Evolutionary conservation across 73 alveolate genomes (phyloP), one percentile per base, ranked within the genome.

Genomic region (Halteria grandinella): DNA sequence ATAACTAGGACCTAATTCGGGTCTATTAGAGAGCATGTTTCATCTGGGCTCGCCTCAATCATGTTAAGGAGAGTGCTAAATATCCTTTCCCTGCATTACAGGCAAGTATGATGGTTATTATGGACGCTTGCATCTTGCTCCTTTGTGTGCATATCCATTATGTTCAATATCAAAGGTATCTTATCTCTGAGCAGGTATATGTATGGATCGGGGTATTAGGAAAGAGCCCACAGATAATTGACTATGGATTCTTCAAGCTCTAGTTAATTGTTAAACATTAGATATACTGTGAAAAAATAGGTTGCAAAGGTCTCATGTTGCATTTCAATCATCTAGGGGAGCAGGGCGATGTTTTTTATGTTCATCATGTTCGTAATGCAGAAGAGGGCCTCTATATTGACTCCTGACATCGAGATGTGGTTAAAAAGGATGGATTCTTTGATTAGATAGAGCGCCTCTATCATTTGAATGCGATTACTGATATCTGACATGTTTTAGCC

Each of bases 191-290:
- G 51, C 27, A 80, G 50, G 45, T 45, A 59, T 20, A 18, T 47
- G 39, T 49, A 45, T 40, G 69, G 70, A 41, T 80, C 85, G 14
- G 55, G 32, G 48, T 31, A 18, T 17, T 80, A 60, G 36, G 91
- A 80, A n/a, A 80, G 69, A 0, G 91, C 52, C 55, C 70, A 80
- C 37, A 80, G 75, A 64, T 70, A 80, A 1, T 75, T 41, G 0
- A 80, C 58, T 24, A 80, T 80, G 49, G 86, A 80, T 32, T 80
- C 91, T 31, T 80, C 91, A 17, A 80, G 47, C 20, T 80, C 85
- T 0, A 80, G 86, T 39, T 80, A 54, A 24, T 36, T 63, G 27
- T 62, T 69, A 36, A 34, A 80, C 3, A 74, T 74, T 21, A 80
- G 70, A 55, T 69, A 80, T n/a, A n/a, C n/a, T 27, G 70, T 80